Evolutionary conservation across 345 rosid genomes (phyloP).

Genomic region (Brassica cretica): DNA sequence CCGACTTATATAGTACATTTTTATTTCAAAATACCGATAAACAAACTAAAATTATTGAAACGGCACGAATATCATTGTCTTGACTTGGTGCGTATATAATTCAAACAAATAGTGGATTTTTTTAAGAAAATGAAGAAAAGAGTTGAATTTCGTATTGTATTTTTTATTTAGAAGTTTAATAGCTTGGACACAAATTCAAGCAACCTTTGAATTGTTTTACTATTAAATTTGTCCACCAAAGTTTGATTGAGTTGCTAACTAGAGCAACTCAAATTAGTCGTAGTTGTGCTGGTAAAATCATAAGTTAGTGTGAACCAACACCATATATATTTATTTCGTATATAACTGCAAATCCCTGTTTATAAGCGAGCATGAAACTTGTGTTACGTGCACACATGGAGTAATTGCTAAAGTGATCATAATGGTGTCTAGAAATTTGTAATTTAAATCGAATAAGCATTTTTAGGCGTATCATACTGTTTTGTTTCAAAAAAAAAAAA

Average conservation of each 20-base stretch:
- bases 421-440: background rate
- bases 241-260: conserved; percentile 18
- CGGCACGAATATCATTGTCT: conserved; percentile 35
- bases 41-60: conserved; percentile 8
- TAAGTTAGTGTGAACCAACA: conserved; percentile 40
- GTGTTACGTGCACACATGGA: conserved; percentile 21
- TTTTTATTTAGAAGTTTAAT: conserved; percentile 19
- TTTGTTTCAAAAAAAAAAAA: too few relatives aligned
- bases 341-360: conserved; percentile 6
- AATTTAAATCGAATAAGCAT: background rate
- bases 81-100: conserved; percentile 38
- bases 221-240: conserved; percentile 30
- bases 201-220: conserved; percentile 37
- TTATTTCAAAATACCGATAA: conserved; percentile 17
- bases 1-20: conserved; percentile 29
- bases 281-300: conserved; percentile 30
- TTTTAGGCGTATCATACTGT: background rate
- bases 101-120: background rate
- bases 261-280: conserved; percentile 28
- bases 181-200: conserved; percentile 40
- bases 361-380: conserved; percentile 26
- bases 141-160: conserved; percentile 28
- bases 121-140: background rate
- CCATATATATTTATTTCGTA: conserved; percentile 3
- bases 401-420: conserved; percentile 1